Evolutionary conservation across 176 grass and related monocot genomes (phyloP).

Genomic region (Aegilops longissima): DNA sequence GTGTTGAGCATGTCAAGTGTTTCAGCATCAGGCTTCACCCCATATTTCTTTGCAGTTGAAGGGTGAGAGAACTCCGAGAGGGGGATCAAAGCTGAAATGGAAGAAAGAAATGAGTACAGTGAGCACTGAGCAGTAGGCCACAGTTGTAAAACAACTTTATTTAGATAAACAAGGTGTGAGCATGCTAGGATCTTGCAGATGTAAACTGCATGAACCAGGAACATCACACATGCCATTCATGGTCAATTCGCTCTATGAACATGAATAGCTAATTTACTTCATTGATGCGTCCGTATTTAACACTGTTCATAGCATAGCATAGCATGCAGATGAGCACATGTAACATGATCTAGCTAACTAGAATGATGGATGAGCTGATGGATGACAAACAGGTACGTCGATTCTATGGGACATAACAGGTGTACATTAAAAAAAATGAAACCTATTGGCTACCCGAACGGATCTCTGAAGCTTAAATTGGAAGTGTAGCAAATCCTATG

Average conservation of each 20-base stretch:
- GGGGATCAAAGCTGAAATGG: constrained; percentile 67
- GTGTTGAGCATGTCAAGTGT: constrained; percentile 83
- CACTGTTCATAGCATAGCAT: too few relatives aligned
- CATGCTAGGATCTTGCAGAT: background rate
- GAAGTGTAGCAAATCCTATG: too few relatives aligned
- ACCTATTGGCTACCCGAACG: too few relatives aligned
- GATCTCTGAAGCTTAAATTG: too few relatives aligned
- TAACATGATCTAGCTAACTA: too few relatives aligned
- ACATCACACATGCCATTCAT: background rate
- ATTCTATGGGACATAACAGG: background rate
- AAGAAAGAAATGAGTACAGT: background rate
- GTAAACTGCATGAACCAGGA: background rate
- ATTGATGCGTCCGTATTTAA: too few relatives aligned
- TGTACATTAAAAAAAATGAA: too few relatives aligned
- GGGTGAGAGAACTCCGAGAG: constrained; percentile 68
- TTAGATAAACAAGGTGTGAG: background rate
- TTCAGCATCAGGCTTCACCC: constrained; percentile 77
- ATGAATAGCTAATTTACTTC: background rate
- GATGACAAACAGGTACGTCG: background rate
- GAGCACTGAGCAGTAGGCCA: background rate
- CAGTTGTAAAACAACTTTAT: background rate
- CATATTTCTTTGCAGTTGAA: constrained; percentile 63
- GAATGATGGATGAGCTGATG: too few relatives aligned
- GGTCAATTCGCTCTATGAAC: background rate
- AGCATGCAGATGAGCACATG: background rate